Conservation (phyloP, 108 stramenopile species). For the Cylindrotheca closterium region DNA sequence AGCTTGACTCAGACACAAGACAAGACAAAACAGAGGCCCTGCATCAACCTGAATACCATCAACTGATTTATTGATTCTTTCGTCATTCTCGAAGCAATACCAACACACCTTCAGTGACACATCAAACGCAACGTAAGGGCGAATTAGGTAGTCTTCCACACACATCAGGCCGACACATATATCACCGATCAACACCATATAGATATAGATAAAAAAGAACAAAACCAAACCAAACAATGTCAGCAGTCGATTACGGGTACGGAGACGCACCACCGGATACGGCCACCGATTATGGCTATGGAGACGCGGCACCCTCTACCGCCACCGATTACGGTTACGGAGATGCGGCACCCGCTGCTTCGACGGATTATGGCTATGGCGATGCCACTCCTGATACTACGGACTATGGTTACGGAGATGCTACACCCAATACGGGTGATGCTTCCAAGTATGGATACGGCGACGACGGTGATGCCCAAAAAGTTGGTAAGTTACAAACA, state of each 20-base stretch:
- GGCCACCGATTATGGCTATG: slow-evolving; percentile 8
- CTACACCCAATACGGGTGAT: neutral
- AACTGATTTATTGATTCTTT: too few species aligned
- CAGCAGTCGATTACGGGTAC: slow-evolving; percentile 17
- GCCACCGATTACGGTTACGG: slow-evolving; percentile 25
- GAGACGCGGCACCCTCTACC: slow-evolving; percentile 8
- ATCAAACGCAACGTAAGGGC: too few species aligned
- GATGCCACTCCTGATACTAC: slow-evolving; percentile 16
- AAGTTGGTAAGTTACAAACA: neutral
- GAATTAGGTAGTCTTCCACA: too few species aligned
- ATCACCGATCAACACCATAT: too few species aligned
- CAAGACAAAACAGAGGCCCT: too few species aligned
- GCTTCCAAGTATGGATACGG: slow-evolving; percentile 17
- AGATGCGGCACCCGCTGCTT: slow-evolving; percentile 11
- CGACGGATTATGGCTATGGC: slow-evolving; percentile 18
- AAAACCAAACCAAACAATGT: neutral
- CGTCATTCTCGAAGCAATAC: too few species aligned
- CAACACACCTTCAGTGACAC: too few species aligned
- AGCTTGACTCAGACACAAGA: too few species aligned
- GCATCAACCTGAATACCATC: too few species aligned
- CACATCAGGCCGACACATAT: too few species aligned
- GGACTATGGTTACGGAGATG: slow-evolving; percentile 23
- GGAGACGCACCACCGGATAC: slow-evolving; percentile 26
- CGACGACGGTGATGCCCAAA: neutral
- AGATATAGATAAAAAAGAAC: too few species aligned